Evolutionary conservation across 192 early-diverging fungal species (phyloP).

Genomic region (Linnemannia hyalina): DNA sequence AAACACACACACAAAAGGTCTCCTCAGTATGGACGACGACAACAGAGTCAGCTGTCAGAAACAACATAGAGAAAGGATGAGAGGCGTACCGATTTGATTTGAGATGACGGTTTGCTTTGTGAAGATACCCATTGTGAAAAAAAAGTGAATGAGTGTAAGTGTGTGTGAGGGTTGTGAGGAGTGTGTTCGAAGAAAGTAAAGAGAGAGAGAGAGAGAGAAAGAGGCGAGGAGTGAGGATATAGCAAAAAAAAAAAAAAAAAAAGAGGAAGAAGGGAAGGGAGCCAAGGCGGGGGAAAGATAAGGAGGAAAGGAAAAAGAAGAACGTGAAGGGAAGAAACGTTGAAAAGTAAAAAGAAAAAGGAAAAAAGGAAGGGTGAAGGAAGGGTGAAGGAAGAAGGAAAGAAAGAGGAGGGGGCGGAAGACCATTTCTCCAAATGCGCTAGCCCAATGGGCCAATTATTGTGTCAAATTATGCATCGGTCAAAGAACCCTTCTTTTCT

Average conservation of each 20-base stretch:
- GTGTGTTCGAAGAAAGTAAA: too few species aligned
- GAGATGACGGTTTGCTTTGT: conserved; percentile 46
- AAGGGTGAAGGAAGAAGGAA: neutral
- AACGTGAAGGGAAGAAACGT: neutral
- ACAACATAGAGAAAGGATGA: neutral
- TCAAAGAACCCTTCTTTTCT: too few species aligned
- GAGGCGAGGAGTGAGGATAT: neutral
- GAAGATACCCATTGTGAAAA: conserved; percentile 41
- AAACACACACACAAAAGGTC: neutral
- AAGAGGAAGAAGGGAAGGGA: neutral
- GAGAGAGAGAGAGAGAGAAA: neutral
- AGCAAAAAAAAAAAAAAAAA: neutral
- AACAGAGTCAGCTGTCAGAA: too few species aligned
- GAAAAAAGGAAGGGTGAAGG: neutral
- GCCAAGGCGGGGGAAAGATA: neutral
- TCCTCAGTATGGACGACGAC: too few species aligned
- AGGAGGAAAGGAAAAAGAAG: neutral
- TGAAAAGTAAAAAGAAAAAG: neutral
- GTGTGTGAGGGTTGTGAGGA: neutral
- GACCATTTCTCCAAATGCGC: neutral
- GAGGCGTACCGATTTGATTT: conserved; percentile 43
- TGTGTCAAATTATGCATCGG: neutral
- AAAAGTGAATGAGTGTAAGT: neutral
- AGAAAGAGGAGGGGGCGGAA: neutral
- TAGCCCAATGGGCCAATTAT: neutral